Base-by-base conservation (phyloP, 2,329 filamentous ascomycete species). In the Fusarium staphyleae region DNA sequence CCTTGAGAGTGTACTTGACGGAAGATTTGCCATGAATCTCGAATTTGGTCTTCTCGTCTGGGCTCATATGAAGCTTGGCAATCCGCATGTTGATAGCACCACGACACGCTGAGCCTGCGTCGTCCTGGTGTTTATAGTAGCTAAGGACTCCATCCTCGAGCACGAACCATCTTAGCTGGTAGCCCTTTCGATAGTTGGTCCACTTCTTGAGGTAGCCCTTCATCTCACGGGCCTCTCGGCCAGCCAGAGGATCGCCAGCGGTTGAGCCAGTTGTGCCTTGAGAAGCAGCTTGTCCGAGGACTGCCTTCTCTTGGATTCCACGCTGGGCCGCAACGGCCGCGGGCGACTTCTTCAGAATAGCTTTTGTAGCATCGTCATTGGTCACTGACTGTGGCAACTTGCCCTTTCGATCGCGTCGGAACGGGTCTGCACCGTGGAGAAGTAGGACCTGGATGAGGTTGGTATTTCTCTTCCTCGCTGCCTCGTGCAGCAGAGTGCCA, bases 31-130 rank as follows among this genome's bases (percentile, higher is more conserved):
- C 95, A 57, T 93, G 91, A 46, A 99, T 98, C 70, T 99, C 95
- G 68, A 99, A 98, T 54, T 93, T 92, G 37, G 93, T 93, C 78
- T 98, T 99, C 72, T 99, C 95, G 64, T 97, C 92, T 0, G 93
- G 84, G 69, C 96, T 96, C 93, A 99, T 98, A 74, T 93, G 89
- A 24, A 99, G 82, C 69, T 87, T 88, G 18, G 95, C 95, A 64
- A 99, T 99, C 56, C 89, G 89, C 93, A 99, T 99, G 72, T 98
- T 98, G 76, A 99, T 99, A 45, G 95, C 95, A 53, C 95, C 95
- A 57, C 95, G 91, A 72, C 95, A 99, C 49, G 95, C 95, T 45
- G 92, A 96, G 18, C 93, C 95, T 26, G 92, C 91, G 72, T 99
- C 95, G 70, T 99, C 95, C 76, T 99, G 95, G 72, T 98, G 91